Percentiles rank a stretch among this genome's conserved stretches.
Evolutionary conservation across 495 filamentous ascomycete genomes (phyloP).

Genomic region (Penicillium bialowiezense): DNA sequence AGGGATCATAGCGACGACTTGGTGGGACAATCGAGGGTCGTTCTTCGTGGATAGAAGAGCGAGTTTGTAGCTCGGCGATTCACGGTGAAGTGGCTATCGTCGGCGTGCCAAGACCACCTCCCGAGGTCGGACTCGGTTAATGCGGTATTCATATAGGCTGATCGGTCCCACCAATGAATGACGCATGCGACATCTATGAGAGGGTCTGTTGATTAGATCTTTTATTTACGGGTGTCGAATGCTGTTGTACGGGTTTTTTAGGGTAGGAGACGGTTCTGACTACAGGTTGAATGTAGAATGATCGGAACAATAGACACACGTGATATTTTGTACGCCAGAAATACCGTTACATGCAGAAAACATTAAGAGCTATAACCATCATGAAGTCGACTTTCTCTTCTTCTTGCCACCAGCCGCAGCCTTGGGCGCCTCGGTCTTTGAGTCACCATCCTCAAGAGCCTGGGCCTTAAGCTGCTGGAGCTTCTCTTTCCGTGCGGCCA

Average conservation of each 20-base stretch:
- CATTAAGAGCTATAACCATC: slow-evolving; percentile 28
- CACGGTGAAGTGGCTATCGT: slow-evolving; percentile 33
- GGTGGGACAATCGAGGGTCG: slow-evolving; percentile 4
- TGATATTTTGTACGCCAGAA: slow-evolving; percentile 41
- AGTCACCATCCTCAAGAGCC: slow-evolving; percentile 41
- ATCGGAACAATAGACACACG: slow-evolving; percentile 23
- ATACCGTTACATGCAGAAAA: slow-evolving; percentile 36
- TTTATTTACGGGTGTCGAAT: no score
- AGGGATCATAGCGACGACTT: slow-evolving; percentile 36
- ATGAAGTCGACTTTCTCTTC: slow-evolving; percentile 46
- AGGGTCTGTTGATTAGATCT: no score
- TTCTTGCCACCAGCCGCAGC: slow-evolving; percentile 33
- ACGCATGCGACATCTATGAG: slow-evolving; percentile 2
- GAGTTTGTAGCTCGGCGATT: slow-evolving; percentile 27
- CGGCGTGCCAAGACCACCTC: slow-evolving; percentile 28
- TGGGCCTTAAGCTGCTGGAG: slow-evolving; percentile 52
- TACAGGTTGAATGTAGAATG: slow-evolving; percentile 2
- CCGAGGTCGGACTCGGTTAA: slow-evolving; percentile 48
- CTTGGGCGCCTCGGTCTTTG: slow-evolving; percentile 25
- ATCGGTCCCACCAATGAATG: slow-evolving; percentile 6
- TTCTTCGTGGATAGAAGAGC: slow-evolving; percentile 14
- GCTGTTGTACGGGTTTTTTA: no score
- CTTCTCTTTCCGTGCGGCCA: slow-evolving; percentile 58
- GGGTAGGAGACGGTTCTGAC: not conserved
- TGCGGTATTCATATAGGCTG: slow-evolving; percentile 22